Conservation (phyloP, 75 land plant genomes). For the Pseudotsuga menziesii region DNA sequence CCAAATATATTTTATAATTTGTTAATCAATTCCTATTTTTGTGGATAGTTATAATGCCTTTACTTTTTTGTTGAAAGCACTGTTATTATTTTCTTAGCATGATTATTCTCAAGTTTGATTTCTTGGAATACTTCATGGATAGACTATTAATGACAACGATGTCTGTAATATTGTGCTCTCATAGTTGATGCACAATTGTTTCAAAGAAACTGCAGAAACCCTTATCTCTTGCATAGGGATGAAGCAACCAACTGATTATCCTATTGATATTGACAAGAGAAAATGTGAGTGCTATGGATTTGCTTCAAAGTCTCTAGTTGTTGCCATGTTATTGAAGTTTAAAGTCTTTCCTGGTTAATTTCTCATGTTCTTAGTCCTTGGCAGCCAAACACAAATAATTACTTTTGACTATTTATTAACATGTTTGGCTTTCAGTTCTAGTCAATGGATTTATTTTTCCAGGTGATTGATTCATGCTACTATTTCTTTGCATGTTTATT, state of each 20-base stretch:
- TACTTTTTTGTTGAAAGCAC: background rate
- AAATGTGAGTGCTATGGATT: constrained; percentile 47
- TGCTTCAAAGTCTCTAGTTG: background rate
- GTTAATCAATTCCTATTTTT: background rate
- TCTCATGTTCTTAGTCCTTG: background rate
- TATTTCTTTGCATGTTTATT: constrained; percentile 8
- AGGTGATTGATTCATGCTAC: background rate
- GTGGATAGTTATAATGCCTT: background rate
- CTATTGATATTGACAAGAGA: constrained; percentile 83
- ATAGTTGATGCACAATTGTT: constrained; percentile 94
- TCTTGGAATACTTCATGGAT: constrained; percentile 9
- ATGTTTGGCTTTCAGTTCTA: constrained; percentile 7
- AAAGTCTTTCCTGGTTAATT: background rate
- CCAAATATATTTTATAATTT: background rate
- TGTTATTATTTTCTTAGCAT: background rate
- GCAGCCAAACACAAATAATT: background rate
- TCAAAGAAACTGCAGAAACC: constrained; percentile 86
- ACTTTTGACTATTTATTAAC: background rate
- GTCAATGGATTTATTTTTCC: background rate
- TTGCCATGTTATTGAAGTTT: background rate
- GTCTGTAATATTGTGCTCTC: constrained; percentile 76
- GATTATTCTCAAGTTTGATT: background rate
- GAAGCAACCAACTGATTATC: constrained; percentile 59
- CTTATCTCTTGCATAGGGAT: constrained; percentile 73
- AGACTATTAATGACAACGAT: constrained; percentile 84